Conservation (phyloP, 2,329 filamentous ascomycete species). For the Nemania sp. region DNA sequence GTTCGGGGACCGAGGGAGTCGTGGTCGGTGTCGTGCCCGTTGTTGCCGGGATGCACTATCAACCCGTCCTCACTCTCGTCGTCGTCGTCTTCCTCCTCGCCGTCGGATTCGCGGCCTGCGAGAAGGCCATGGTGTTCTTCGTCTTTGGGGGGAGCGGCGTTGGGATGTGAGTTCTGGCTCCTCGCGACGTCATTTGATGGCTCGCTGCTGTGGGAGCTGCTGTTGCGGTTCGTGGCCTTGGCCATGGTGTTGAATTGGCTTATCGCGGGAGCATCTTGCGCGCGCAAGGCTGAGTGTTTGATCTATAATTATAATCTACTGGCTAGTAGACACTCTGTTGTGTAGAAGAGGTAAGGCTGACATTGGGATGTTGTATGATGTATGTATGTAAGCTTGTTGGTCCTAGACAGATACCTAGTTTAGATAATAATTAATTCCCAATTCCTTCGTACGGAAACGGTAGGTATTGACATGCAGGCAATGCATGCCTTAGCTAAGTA, state of each 20-base stretch:
- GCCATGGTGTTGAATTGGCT: conserved; percentile 58
- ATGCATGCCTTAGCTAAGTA: conserved; percentile 1
- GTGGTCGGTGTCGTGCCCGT: conserved; percentile 23
- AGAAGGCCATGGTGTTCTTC: conserved; percentile 57
- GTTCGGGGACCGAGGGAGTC: conserved; percentile 47
- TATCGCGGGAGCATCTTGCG: conserved; percentile 56
- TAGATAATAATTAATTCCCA: background rate
- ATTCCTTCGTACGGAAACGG: conserved; percentile 24
- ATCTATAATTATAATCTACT: background rate
- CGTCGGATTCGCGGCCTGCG: conserved; percentile 47
- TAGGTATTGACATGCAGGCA: conserved; percentile 8
- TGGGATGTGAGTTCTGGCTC: conserved; percentile 29
- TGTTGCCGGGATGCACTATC: conserved; percentile 44
- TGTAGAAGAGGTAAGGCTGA: conserved; percentile 30
- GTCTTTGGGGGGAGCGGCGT: conserved; percentile 45
- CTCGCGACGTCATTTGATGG: conserved; percentile 39
- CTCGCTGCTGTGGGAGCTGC: conserved; percentile 46
- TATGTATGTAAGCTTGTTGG: too few relatives aligned
- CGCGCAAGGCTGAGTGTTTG: conserved; percentile 36
- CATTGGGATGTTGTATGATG: conserved; percentile 20
- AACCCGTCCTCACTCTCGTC: conserved; percentile 44
- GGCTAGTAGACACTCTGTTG: conserved; percentile 14
- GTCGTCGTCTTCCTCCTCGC: conserved; percentile 42
- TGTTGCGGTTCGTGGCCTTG: conserved; percentile 54
- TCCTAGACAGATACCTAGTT: too few relatives aligned